Percentiles rank a stretch among this genome's conserved stretches.
phyloP scores from a whole-genome alignment of 2,329 filamentous ascomycete genomes.

The Setomelanomma holmii region DNA sequence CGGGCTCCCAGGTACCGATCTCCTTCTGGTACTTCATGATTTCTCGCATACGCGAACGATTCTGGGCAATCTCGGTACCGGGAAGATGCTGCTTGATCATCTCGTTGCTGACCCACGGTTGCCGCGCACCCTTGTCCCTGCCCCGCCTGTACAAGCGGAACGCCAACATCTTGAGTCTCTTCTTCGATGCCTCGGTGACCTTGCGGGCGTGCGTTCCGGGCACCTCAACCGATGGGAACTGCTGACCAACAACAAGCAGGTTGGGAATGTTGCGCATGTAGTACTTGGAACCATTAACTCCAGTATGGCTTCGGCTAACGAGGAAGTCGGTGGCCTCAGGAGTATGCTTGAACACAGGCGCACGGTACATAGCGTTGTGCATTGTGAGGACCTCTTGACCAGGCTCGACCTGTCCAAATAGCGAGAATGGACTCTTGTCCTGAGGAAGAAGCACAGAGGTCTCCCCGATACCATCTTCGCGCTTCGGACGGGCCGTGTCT shows the following conservation, averaged over 20 bases:
- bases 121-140: constrained; percentile 70
- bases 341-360: constrained; percentile 88
- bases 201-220: constrained; percentile 93
- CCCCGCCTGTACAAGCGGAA: constrained; percentile 87
- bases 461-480: constrained; percentile 77
- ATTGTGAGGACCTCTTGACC: constrained; percentile 90
- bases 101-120: constrained; percentile 80
- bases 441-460: constrained; percentile 87
- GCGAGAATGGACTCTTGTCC: constrained; percentile 93
- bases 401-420: constrained; percentile 90
- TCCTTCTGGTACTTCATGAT: constrained; percentile 92
- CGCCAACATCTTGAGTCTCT: constrained; percentile 93
- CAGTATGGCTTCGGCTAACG: constrained; percentile 81
- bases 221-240: constrained; percentile 89
- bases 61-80: constrained; percentile 92
- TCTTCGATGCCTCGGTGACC: constrained; percentile 96
- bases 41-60: constrained; percentile 95
- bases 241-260: constrained; percentile 88
- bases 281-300: constrained; percentile 77
- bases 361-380: constrained; percentile 94
- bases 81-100: constrained; percentile 75
- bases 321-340: constrained; percentile 84
- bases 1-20: constrained; percentile 80
- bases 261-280: constrained; percentile 90
- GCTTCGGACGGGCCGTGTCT: constrained; percentile 76